A percentile compares a stretch with the other conserved stretches of the same genome.
Evolutionary conservation across 106 monocot species (phyloP).

Genomic region (Dendrobium officinale): DNA sequence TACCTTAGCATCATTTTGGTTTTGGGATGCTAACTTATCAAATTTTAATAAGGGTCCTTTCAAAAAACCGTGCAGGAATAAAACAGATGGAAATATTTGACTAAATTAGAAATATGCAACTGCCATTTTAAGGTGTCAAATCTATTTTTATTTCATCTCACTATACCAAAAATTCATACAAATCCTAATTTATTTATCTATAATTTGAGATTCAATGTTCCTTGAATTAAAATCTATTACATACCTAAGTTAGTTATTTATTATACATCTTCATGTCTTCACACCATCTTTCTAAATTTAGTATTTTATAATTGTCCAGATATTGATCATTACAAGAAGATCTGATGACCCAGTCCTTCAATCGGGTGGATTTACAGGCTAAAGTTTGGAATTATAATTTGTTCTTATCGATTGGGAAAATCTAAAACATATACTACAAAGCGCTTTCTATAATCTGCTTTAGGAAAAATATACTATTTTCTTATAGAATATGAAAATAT

Average conservation of each 20-base stretch:
- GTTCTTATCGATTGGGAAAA: not conserved
- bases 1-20: no score
- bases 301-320: not conserved
- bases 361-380: not conserved
- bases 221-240: not conserved
- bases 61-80: no score
- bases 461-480: not conserved
- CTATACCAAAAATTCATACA: no score
- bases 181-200: not conserved
- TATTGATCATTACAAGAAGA: not conserved
- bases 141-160: no score
- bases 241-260: not conserved
- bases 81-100: no score
- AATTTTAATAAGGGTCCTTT: no score
- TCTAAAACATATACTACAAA: not conserved
- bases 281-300: not conserved
- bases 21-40: no score
- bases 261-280: no score
- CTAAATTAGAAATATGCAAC: no score
- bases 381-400: not conserved
- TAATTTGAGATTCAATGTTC: not conserved
- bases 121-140: no score
- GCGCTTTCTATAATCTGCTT: not conserved
- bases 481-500: not conserved
- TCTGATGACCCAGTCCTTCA: not conserved